phyloP scores from a whole-genome alignment of 192 early-diverging fungal genomes.

The Dimargaris verticillata region DNA sequence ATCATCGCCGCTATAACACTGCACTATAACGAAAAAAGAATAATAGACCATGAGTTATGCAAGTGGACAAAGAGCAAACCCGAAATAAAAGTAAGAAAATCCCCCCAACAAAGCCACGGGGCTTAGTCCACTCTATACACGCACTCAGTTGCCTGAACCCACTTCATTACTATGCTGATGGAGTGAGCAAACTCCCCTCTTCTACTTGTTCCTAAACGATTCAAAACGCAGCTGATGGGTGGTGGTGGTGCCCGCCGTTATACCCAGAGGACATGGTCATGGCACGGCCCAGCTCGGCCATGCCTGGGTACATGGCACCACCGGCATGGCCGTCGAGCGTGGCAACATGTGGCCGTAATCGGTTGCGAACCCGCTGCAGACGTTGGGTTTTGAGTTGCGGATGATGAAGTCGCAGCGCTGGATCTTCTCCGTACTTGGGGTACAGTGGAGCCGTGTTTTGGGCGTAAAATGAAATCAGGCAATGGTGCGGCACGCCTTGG shows the following conservation, averaged over 20 bases:
- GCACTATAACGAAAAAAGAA: too few species aligned
- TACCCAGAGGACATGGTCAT: not conserved
- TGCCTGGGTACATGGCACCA: not conserved
- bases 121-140: too few species aligned
- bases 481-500: constrained; percentile 6
- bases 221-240: not conserved
- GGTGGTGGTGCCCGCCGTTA: not conserved
- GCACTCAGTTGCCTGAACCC: too few species aligned
- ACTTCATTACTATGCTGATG: too few species aligned
- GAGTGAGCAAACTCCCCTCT: not conserved
- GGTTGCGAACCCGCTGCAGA: constrained; percentile 2
- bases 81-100: too few species aligned
- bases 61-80: too few species aligned
- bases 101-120: too few species aligned
- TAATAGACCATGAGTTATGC: too few species aligned
- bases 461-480: constrained; percentile 3
- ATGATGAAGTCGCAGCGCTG: not conserved
- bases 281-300: not conserved
- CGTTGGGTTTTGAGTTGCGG: constrained; percentile 9
- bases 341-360: not conserved
- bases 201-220: not conserved
- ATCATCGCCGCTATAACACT: too few species aligned
- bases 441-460: constrained; percentile 5
- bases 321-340: not conserved
- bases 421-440: constrained; percentile 7